Conservation (phyloP, 129 eudicot genomes). For the sunflower (Helianthus annuus) region HanXRQr2.0-SUNRISE NC_035448.2:143549641-143550140, state of each 20-base stretch:
- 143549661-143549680: slow-evolving; percentile 78
- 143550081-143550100: too few species aligned
- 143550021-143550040: too few species aligned
- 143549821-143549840: slow-evolving; percentile 33
- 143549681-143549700: slow-evolving; percentile 87
- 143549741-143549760: slow-evolving; percentile 87
- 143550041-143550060: too few species aligned
- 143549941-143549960: slow-evolving; percentile 84
- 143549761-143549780: slow-evolving; percentile 64
- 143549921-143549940: slow-evolving; percentile 82
- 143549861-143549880: slow-evolving; percentile 62
- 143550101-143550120: too few species aligned
- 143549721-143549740: slow-evolving; percentile 93
- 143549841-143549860: slow-evolving; percentile 34
- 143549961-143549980: slow-evolving; percentile 63
- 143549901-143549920: slow-evolving; percentile 73
- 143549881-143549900: slow-evolving; percentile 7
- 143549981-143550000: slow-evolving; percentile 31
- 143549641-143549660: slow-evolving; percentile 88
- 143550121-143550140: too few species aligned
- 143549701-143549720: slow-evolving; percentile 80
- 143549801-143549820: slow-evolving; percentile 13
- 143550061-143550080: too few species aligned
- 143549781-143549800: slow-evolving; percentile 47
- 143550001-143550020: too few species aligned